Percentiles rank a stretch among this genome's conserved stretches.
Evolutionary conservation across 176 grass and related monocot genomes (phyloP).

Genomic region (Ampelocalamus luodianensis): DNA sequence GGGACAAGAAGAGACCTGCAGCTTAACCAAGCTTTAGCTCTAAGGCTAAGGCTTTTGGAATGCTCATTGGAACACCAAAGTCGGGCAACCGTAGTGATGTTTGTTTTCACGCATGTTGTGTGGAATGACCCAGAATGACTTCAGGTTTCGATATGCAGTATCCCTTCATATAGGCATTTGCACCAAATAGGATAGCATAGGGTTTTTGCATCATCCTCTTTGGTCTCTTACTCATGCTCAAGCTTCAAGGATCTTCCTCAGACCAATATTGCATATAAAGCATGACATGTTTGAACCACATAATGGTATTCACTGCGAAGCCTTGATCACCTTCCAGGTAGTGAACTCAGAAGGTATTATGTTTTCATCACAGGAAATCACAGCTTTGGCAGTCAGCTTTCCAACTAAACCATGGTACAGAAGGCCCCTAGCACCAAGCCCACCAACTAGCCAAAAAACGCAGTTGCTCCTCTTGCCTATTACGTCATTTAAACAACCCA

Average conservation of each 20-base stretch:
- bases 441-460: constrained; percentile 82
- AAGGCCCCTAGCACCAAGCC: constrained; percentile 90
- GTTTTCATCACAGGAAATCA: constrained; percentile 64
- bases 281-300: background rate
- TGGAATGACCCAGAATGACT: too few species aligned
- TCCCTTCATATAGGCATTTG: background rate
- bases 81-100: too few species aligned
- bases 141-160: too few species aligned
- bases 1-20: background rate
- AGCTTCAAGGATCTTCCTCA: background rate
- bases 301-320: background rate
- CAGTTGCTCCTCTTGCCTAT: constrained; percentile 55
- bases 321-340: constrained; percentile 62
- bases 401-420: constrained; percentile 88
- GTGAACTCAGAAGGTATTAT: constrained; percentile 79
- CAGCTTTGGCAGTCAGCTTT: constrained; percentile 86
- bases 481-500: constrained; percentile 77
- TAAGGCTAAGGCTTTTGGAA: too few species aligned
- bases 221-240: background rate
- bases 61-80: too few species aligned
- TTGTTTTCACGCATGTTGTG: too few species aligned
- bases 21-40: background rate
- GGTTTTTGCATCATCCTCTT: background rate
- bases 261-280: background rate
- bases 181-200: background rate